Conservation (phyloP, 768 basidiomycete genomes). For the Tylopilus felleus region DNA sequence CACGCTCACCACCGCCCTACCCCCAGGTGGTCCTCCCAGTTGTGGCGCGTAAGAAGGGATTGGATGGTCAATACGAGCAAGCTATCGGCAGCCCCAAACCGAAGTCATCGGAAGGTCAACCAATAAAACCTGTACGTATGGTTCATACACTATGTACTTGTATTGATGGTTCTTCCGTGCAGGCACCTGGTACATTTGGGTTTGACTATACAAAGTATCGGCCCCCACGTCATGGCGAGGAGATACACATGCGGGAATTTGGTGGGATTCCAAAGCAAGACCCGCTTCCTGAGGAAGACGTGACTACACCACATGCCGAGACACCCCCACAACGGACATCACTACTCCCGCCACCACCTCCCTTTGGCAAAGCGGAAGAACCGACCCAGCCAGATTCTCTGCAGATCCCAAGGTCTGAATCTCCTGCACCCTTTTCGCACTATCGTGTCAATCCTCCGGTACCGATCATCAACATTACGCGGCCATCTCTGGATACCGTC, state of each 20-base stretch:
- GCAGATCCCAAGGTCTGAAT: constrained; percentile 34
- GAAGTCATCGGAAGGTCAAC: constrained; percentile 36
- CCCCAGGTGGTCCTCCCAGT: constrained; percentile 76
- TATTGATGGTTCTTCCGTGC: constrained; percentile 5
- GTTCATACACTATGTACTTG: neutral
- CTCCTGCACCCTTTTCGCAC: constrained; percentile 63
- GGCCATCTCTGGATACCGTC: constrained; percentile 26
- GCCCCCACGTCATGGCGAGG: constrained; percentile 39
- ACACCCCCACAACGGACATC: constrained; percentile 9
- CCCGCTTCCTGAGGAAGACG: constrained; percentile 12
- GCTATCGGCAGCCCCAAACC: constrained; percentile 66
- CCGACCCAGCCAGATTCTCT: constrained; percentile 26
- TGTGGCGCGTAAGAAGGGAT: constrained; percentile 77
- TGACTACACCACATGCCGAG: neutral
- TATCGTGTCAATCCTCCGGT: constrained; percentile 37
- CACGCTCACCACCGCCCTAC: constrained; percentile 4
- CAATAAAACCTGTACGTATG: constrained; percentile 56
- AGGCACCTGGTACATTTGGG: constrained; percentile 85
- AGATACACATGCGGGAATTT: constrained; percentile 68
- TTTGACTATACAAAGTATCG: constrained; percentile 73
- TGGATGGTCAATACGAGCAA: constrained; percentile 66
- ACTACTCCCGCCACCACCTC: neutral
- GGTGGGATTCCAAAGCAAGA: constrained; percentile 39
- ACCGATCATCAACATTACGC: constrained; percentile 32
- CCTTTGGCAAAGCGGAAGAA: constrained; percentile 31